Conservation (phyloP, 2,329 filamentous ascomycete species). For the Alternaria rosae region DNA sequence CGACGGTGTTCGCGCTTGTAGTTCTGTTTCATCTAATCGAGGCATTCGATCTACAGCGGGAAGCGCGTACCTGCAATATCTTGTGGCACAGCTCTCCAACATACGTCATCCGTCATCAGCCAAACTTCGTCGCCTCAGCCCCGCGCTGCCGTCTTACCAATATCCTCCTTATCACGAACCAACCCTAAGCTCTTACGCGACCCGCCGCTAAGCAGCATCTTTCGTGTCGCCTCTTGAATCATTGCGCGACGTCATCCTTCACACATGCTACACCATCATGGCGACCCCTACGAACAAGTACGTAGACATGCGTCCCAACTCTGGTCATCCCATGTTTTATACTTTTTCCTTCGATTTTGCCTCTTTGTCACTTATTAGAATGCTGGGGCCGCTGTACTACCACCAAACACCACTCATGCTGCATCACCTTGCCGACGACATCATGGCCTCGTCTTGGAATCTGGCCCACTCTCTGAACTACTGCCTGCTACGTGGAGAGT, state of each 20-base stretch:
- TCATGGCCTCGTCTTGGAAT: background rate
- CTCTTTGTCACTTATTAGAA: background rate
- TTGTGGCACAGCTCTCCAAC: background rate
- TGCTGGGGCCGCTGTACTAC: background rate
- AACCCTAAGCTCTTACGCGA: background rate
- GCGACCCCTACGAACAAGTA: background rate
- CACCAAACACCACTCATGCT: background rate
- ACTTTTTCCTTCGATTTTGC: background rate
- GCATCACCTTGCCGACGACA: background rate
- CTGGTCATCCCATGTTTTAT: background rate
- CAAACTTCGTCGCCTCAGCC: background rate
- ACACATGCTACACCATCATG: background rate
- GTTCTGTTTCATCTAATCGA: background rate
- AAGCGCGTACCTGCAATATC: background rate
- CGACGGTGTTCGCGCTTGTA: background rate
- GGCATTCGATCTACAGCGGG: accelerated
- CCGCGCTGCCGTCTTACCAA: background rate
- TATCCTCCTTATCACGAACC: background rate
- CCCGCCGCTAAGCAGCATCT: background rate
- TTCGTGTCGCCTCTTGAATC: background rate
- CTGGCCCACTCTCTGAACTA: background rate
- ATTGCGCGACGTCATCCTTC: background rate
- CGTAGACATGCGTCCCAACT: background rate
- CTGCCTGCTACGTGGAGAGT: background rate
- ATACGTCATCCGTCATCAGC: background rate